Base-by-base conservation (phyloP, 495 filamentous ascomycete species). In the Hyaloscypha finlandica region DNA sequence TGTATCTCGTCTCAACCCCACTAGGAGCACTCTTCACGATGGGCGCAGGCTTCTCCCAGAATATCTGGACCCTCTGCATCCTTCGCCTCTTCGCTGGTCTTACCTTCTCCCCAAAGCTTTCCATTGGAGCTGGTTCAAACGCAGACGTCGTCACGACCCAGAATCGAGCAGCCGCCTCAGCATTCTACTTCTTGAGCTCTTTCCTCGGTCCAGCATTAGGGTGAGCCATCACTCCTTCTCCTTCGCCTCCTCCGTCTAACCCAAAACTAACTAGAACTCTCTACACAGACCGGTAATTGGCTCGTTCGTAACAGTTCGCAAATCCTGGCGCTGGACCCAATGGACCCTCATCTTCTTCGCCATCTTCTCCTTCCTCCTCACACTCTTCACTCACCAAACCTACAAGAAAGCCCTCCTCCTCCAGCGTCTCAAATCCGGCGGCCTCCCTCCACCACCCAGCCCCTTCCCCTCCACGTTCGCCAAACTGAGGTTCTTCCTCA, bases 41-140 rank as follows among this genome's bases (percentile, higher is more conserved):
- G 12, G 90, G 89, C 19, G 81, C 84, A 11, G 87, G 83, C 0
- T 78, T 88, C 25, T 81, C 85, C 2, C 78, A 81, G 20, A 84
- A 77, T 29, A 84, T 92, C 53, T 84, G 77, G 32, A 79, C 81
- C 0, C 73, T 91, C 14, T 77, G 83, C 20, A 76, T 88, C 58
- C 83, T 84, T 39, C 81, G 90, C 6, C 85, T 91, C 73, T 77
- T 92, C 22, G 85, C 88, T 0, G 90, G 88, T 1, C 71, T 88
- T 4, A 76, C 81, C 29, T 86, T 81, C 29, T 82, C 81, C 45
- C 85, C 88, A 0, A 72, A 77, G 14, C 75, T 89, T 14, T 79
- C 85, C 30, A 83, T 89, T 11, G 83, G 84, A 1, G 81, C 77
- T 0, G 88, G 86, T 0, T 81, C 84, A 6, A 79, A 79, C 53